Evolutionary conservation across 2,329 filamentous ascomycete genomes (phyloP), one percentile per base, ranked within the genome.

Genomic region (Fusarium buxicola): DNA sequence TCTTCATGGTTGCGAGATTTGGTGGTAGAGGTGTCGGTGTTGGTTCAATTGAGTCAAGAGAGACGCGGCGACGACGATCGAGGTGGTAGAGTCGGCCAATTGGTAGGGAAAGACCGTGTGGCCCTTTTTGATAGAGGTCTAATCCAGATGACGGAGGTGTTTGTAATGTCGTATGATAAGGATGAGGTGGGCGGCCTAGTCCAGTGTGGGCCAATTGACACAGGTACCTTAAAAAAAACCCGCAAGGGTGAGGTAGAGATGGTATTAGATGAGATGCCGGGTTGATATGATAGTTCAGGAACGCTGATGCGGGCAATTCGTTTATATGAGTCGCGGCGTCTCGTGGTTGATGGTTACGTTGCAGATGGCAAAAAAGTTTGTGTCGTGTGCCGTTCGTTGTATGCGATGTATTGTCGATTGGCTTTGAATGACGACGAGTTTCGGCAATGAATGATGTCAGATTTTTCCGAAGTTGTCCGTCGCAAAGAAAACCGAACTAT

Each of bases 1-100:
- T 83, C 89, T 97, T 98, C 95, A 98, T 99, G 63, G 46, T 83
- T 78, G 70, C 65, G 67, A 66, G 35, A 24, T n/a, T 60, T 49
- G 51, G 48, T 60, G 50, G 30, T 39, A 21, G 21, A 21, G 44
- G 39, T 12, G 45, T 13, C n/a, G 30, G 15, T 32, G 32, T 6
- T 52, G 38, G 38, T 55, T 31, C 4, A 16, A 15, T n/a, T n/a
- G n/a, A n/a, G n/a, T n/a, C n/a, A n/a, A 21, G 21, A 34, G n/a
- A 13, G 9, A 34, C 15, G 41, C 30, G 30, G 21, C 16, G 18
- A 21, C 28, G n/a, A n/a, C 21, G 12, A 15, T 27, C 46, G 36
- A 39, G 51, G 55, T 18, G 44, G 24, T n/a, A 13, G 34, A 38
- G 35, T 21, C 15, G 11, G 21, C 30, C 5, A 27, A 16, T 49